phyloP scores from a whole-genome alignment of 2,329 filamentous ascomycete species.

The Capronia epimyces region DNA sequence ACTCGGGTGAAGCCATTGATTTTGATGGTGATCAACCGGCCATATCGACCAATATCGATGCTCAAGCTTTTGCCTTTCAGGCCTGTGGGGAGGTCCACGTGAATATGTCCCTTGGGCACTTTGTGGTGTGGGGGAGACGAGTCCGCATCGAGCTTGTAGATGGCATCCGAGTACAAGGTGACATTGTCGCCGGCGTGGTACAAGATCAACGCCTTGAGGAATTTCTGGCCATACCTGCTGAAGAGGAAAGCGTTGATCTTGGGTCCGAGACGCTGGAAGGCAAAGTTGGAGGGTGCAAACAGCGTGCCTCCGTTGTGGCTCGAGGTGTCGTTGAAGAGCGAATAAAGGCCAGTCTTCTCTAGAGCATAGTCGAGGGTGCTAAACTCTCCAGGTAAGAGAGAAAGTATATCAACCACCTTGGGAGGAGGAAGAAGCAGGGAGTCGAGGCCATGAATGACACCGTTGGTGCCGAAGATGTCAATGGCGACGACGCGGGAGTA shows the following conservation, averaged over 20 bases:
- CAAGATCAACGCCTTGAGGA: constrained; percentile 69
- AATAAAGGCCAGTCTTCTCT: constrained; percentile 64
- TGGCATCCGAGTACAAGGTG: constrained; percentile 78
- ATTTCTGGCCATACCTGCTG: constrained; percentile 65
- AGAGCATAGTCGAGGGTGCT: constrained; percentile 72
- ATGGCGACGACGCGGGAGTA: constrained; percentile 64
- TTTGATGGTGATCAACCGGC: constrained; percentile 64
- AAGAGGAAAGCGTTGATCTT: constrained; percentile 80
- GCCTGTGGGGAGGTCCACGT: constrained; percentile 63
- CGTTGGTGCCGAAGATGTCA: constrained; percentile 57
- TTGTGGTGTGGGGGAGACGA: constrained; percentile 25
- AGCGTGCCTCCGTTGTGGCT: constrained; percentile 63
- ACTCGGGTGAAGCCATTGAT: constrained; percentile 70
- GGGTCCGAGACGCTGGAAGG: constrained; percentile 70
- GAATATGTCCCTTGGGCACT: constrained; percentile 47
- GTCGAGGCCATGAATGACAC: constrained; percentile 73
- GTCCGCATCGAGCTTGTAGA: constrained; percentile 51
- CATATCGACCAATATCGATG: constrained; percentile 65
- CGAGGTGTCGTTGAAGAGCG: constrained; percentile 53
- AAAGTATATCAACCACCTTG: constrained; percentile 57
- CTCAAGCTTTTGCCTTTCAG: constrained; percentile 61
- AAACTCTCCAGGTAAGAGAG: constrained; percentile 63
- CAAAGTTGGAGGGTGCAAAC: constrained; percentile 74
- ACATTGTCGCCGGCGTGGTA: constrained; percentile 71
- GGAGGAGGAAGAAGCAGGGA: constrained; percentile 72